Evolutionary conservation across 176 grass and related monocot genomes (phyloP), one percentile per base, ranked within the genome.

Genomic region (Rhynchospora breviuscula): DNA sequence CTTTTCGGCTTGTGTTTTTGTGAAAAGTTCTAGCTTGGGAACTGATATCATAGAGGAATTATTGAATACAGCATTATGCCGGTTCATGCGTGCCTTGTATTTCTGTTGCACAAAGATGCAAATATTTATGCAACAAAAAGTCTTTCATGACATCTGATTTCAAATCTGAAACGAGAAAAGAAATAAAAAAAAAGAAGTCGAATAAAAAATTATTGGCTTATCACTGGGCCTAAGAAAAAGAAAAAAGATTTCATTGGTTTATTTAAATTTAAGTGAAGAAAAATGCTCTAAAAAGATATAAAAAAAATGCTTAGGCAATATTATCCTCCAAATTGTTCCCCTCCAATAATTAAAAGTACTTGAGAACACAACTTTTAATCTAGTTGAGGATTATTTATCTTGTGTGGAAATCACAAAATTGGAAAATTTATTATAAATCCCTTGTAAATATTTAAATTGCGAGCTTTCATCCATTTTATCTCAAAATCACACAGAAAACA

Each of bases 1-100:
- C 23, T 77, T 77, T 31, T 77, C 31, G 13, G 72, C 72, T 56
- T 53, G 49, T 77, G 49, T 77, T 77, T 77, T 77, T 77, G 73
- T 77, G 73, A 77, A 56, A 53, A 52, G 72, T 76, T 29, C 21
- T 29, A 76, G 72, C 72, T 29, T 54, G 48, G 22, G 19, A 75
- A 75, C 48, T 47, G 48, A 77, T 23, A 77, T 77, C 12, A 77
- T 17, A 3, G 49, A 31, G 48, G 22, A 76, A 76, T 77, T 54
- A 56, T 56, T 54, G 23, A 52, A 29, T 71, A 71, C 49, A 77
- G 26, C 51, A 54, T 54, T 54, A 26, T 13, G 4, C 72, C 10
- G 22, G 47, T 29, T 54, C 53, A 53, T 17, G 35, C 4, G 21
- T 25, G n/a, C 71, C 5, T 33, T 1, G 49, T 52, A 56, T 56